phyloP scores from a whole-genome alignment of 1,284 basidiomycete species.

The Tilletia caries region DNA sequence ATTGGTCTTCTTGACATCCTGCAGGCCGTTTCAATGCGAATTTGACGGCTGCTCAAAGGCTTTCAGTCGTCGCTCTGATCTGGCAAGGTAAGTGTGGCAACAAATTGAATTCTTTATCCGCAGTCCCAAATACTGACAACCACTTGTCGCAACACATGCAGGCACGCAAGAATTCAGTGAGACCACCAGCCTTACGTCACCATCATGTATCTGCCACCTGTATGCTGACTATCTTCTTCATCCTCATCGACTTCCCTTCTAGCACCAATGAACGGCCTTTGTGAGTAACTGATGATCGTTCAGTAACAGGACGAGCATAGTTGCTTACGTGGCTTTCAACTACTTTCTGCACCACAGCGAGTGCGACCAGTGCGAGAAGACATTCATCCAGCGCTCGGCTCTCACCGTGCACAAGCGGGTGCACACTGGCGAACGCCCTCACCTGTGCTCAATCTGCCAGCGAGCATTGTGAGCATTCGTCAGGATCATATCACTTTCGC shows the following conservation, averaged over 20 bases:
- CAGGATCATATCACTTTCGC: background rate
- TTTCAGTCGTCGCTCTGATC: conserved; percentile 49
- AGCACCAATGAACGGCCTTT: conserved; percentile 9
- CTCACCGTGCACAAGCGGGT: conserved; percentile 79
- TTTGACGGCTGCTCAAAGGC: conserved; percentile 51
- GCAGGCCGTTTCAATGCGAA: conserved; percentile 20
- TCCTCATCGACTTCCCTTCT: background rate
- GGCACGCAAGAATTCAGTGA: background rate
- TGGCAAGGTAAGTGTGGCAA: conserved; percentile 28
- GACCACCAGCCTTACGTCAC: too few relatives aligned
- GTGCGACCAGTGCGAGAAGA: conserved; percentile 43
- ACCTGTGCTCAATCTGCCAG: conserved; percentile 69
- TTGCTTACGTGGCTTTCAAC: background rate
- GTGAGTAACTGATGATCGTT: background rate
- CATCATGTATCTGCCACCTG: too few relatives aligned
- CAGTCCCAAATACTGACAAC: background rate
- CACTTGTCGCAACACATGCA: background rate
- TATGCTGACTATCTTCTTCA: background rate
- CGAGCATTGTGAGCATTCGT: conserved; percentile 21
- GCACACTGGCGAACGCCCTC: conserved; percentile 84
- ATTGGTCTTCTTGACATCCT: background rate
- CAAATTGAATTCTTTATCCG: too few relatives aligned
- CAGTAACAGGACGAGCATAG: background rate
- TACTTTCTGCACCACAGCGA: background rate
- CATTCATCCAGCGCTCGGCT: conserved; percentile 58